Base-by-base conservation (phyloP, 2,329 filamentous ascomycete genomes). In the Colletotrichum echinochloae region DNA sequence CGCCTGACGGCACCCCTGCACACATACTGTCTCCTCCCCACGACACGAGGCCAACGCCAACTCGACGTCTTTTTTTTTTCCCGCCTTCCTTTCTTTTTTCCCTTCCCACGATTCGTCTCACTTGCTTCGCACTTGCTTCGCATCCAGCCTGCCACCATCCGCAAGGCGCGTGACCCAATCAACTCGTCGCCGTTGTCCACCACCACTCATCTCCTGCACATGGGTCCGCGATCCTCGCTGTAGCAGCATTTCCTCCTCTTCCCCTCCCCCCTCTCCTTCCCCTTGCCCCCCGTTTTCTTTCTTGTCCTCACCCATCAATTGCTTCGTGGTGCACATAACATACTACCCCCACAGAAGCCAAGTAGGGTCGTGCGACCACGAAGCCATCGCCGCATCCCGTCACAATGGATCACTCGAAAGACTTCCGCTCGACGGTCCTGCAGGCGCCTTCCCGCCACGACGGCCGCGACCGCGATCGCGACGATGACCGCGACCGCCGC, bases 401-500 rank as follows among this genome's bases (percentile, higher is more conserved):
- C 76, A 76, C 66, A 71, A 86, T 86, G 83, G 83, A 86, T 67
- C 81, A 80, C 74, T 60, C 69, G 44, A 73, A 72, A 62, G 82
- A 81, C 75, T 87, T 86, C 74, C 83, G 80, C 73, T 85, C 85
- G 72, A 86, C 83, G 59, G 83, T 86, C 76, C 79, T 87, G 78
- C 84, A 84, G 75, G 72, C 83, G 80, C 72, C 83, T 82, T 72
- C 77, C 79, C 77, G 80, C 79, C 76, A 82, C 66, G 82, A 82
- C 66, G 81, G 77, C 72, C 79, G 81, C 69, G 76, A 77, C 72
- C 79, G 81, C 69, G 76, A 75, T 72, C 79, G 81, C 66, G 76
- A 80, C 56, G 77, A 80, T 67, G 73, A 75, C 60, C 71, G 73
- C 54, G 77, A 79, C 71, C 77, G 77, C 74, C 77, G 77, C 74